Evolutionary conservation across 2,329 filamentous ascomycete genomes (phyloP), one percentile per base, ranked within the genome.

Genomic region (Ilyonectria sp.): DNA sequence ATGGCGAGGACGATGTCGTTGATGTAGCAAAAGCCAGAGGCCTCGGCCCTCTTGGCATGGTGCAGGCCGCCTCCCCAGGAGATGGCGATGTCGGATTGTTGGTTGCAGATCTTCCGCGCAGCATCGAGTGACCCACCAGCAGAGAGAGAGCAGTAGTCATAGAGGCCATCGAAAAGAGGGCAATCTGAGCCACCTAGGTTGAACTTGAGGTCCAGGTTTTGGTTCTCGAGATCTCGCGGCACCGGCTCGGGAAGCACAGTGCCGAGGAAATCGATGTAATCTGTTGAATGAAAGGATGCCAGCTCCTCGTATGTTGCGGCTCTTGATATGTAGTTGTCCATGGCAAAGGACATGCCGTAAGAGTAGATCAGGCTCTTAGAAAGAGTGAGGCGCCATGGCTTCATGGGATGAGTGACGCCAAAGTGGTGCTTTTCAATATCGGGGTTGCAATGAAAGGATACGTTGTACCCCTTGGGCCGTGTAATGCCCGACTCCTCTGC

Each of bases 1-100:
- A 98, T 96, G 40, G 93, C 94, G 53, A 99, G 88, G 65, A 98
- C 96, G 75, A 98, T 98, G 81, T 99, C 96, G 81, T 99, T 99
- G 83, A 98, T 94, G 83, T 99, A 99, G 84, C 96, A 99, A 82
- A 99, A 99, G 0, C 96, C 96, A 15, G 93, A 95, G 0, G 96
- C 95, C 82, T 97, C 94, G 60, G 92, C 90, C 79, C 95, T 96
- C 82, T 98, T 98, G 52, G 96, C 96, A 78, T 99, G 96, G 81
- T 99, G 96, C 33, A 99, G 88, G 11, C 96, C 96, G 40, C 96
- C 96, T 19, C 94, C 96, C 96, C 96, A 99, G 76, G 97, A 97
- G 77, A 99, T 94, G 62, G 96, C 96, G 78, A 99, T 98, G 77
- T 98, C 94, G 33, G 94, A 94, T 82, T 97, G 93, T 54, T 91